Evolutionary conservation across 208 protist species (phyloP).

Genomic region (Leishmania tropica): DNA sequence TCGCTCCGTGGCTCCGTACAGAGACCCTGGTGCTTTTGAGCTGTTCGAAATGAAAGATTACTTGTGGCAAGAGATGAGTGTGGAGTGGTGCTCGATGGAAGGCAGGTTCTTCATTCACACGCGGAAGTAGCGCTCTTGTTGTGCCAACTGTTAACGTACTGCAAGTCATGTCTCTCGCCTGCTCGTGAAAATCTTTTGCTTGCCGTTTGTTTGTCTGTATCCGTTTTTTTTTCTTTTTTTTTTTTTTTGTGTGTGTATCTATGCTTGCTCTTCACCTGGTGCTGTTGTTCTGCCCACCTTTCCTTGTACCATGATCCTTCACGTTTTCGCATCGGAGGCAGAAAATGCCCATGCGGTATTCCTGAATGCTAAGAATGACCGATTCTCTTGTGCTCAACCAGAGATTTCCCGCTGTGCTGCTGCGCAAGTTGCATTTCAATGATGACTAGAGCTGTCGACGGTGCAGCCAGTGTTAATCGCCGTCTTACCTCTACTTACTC

Average conservation of each 20-base stretch:
- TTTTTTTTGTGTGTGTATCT: background rate
- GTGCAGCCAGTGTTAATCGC: background rate
- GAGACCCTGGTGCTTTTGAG: conserved; percentile 81
- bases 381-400: background rate
- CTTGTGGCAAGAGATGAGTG: conserved; percentile 64
- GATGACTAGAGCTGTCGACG: background rate
- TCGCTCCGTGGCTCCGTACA: conserved; percentile 50
- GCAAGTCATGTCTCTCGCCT: conserved; percentile 1
- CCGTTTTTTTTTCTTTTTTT: background rate
- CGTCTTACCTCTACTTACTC: background rate
- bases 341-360: background rate
- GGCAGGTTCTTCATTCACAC: conserved; percentile 74
- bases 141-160: conserved; percentile 13
- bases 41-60: conserved; percentile 84
- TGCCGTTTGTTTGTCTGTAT: background rate
- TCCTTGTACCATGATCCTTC: background rate
- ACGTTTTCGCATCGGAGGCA: background rate
- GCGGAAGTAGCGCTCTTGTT: conserved; percentile 16
- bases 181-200: background rate
- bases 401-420: conserved; percentile 2
- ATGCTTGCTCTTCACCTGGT: background rate
- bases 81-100: conserved; percentile 74
- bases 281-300: background rate
- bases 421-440: background rate
- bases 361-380: background rate